Conservation (phyloP, 371 early-diverging fungal genomes). For the Mucor mucedo region DNA sequence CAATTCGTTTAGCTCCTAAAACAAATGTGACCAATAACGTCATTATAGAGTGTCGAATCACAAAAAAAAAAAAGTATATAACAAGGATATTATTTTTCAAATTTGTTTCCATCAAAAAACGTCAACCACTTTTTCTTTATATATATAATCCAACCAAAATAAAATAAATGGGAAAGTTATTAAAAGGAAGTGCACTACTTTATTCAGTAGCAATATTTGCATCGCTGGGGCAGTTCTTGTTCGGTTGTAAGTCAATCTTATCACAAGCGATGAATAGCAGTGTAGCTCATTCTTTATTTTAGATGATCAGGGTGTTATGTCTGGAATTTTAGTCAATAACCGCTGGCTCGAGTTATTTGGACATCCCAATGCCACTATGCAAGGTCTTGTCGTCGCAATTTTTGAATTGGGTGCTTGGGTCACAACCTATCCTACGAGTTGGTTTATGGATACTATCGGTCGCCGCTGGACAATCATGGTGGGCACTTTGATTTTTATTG, state of each 20-base stretch:
- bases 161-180: constrained; percentile 10
- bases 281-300: background rate
- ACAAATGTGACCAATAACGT: background rate
- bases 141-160: background rate
- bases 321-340: constrained; percentile 44
- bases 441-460: constrained; percentile 49
- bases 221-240: constrained; percentile 46
- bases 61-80: background rate
- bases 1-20: no score
- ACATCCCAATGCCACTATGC: constrained; percentile 37
- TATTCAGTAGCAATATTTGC: constrained; percentile 46
- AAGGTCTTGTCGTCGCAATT: constrained; percentile 46
- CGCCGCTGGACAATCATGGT: constrained; percentile 51
- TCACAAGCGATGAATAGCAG: background rate
- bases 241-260: constrained; percentile 41
- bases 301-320: constrained; percentile 49
- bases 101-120: background rate
- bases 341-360: constrained; percentile 37
- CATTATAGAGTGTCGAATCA: background rate
- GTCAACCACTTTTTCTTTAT: background rate
- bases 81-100: no score
- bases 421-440: constrained; percentile 42
- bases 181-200: constrained; percentile 29
- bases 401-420: constrained; percentile 52
- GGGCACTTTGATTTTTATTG: constrained; percentile 53